Conservation (phyloP, 148 eudicot species). For the Selenicereus undatus region DNA sequence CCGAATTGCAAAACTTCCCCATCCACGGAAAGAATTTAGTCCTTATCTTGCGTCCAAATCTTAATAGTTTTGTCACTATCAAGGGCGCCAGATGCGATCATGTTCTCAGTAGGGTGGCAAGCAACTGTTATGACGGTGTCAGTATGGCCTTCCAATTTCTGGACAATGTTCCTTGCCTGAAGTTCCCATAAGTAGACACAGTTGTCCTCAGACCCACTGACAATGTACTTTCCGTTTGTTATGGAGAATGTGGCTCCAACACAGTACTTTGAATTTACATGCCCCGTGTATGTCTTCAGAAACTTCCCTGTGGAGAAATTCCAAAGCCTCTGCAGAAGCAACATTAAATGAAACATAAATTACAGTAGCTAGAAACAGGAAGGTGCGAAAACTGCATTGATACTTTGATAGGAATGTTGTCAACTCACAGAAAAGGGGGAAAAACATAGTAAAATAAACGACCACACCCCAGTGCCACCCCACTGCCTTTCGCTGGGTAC, state of each 20-base stretch:
- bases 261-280: slow-evolving; percentile 81
- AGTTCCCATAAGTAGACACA: slow-evolving; percentile 90
- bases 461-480: background rate
- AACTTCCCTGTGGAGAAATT: slow-evolving; percentile 82
- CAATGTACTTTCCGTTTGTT: slow-evolving; percentile 87
- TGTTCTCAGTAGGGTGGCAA: slow-evolving; percentile 80
- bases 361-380: background rate
- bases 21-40: slow-evolving; percentile 14
- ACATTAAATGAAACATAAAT: background rate
- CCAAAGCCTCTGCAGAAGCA: slow-evolving; percentile 79
- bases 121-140: slow-evolving; percentile 79
- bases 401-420: background rate
- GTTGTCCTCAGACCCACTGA: slow-evolving; percentile 93
- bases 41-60: slow-evolving; percentile 74
- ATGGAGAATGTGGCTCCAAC: slow-evolving; percentile 74
- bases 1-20: background rate
- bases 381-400: background rate
- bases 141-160: slow-evolving; percentile 91
- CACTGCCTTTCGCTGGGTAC: background rate
- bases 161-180: slow-evolving; percentile 78
- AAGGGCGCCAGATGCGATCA: slow-evolving; percentile 89
- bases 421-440: background rate
- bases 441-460: background rate
- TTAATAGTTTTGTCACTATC: slow-evolving; percentile 76
- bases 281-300: slow-evolving; percentile 87